Evolutionary conservation across 2,329 filamentous ascomycete species (phyloP), one percentile per base, ranked within the genome.

Genomic region (Rhynchosporium graminicola): DNA sequence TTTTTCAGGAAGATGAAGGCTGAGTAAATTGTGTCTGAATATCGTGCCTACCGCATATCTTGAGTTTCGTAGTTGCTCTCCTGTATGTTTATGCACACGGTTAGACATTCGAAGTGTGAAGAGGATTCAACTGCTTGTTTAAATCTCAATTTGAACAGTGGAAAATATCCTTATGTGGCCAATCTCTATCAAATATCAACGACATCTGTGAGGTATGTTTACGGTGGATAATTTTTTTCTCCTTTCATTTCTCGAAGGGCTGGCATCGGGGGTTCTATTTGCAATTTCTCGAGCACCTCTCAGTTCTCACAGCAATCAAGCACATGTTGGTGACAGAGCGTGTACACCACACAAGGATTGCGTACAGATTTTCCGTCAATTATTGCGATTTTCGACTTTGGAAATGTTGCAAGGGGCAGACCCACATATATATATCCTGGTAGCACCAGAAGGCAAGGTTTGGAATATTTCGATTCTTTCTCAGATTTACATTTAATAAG

Each of bases 1-100:
- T 96, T 96, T 77, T 97, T 97, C 87, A 86, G 91, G 72, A 86
- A 85, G 71, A 84, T 80, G 72, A 70, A 68, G 61, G 71, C 59
- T 33, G 70, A 71, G 47, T 54, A 54, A 42, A 42, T 60, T 65
- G 62, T 67, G 54, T 4, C 28, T 38, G 29, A 48, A 40, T 26
- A 31, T 33, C 29, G 57, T 20, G 6, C 31, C 42, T 48, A 42
- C 40, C 57, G 13, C 47, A 51, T 33, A 45, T 50, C 26, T 60
- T 52, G 45, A n/a, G 51, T 43, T 63, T 20, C 45, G 20, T 47
- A 28, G 36, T 42, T 54, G 29, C 58, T 50, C 45, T 56, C 28
- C 48, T 58, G 58, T 65, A 59, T 33, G 60, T 52, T 59, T 48
- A 47, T 47, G 29, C 42, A 57, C 29, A 57, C 43, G 42, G 38